These are phyloP conservation scores for Chrysosporium keratinophilum DNA, from an alignment of 2,329 filamentous ascomycete species.

Conservation along the genomic window DNA sequence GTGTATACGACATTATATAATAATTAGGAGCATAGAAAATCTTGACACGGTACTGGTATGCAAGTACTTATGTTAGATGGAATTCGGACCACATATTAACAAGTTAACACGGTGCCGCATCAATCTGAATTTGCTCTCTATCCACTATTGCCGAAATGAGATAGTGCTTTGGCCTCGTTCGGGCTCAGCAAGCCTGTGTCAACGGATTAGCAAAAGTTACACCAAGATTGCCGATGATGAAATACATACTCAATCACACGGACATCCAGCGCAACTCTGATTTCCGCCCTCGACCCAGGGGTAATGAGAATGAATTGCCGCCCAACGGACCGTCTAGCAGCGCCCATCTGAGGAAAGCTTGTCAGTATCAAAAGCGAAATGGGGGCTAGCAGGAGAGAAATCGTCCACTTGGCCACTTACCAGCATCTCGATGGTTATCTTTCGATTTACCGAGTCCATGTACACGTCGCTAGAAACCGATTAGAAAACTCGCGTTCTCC, in stretches of 20 bases:
- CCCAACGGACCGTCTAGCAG: constrained; percentile 75
- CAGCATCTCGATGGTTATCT: constrained; percentile 87
- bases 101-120: not conserved
- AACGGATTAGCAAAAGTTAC: not conserved
- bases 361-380: constrained; percentile 3
- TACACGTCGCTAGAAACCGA: constrained; percentile 61
- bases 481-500: constrained; percentile 13
- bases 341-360: constrained; percentile 53
- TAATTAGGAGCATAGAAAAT: no score
- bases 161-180: constrained; percentile 37
- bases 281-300: constrained; percentile 64
- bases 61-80: no score
- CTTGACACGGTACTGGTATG: no score
- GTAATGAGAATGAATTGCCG: constrained; percentile 95
- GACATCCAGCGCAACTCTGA: constrained; percentile 37
- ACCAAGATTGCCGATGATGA: not conserved
- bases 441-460: constrained; percentile 95
- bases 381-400: not conserved
- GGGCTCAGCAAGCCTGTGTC: constrained; percentile 33
- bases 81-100: no score
- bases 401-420: constrained; percentile 41
- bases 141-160: constrained; percentile 21
- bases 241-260: constrained; percentile 34
- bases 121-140: not conserved
- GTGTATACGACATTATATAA: no score